Conservation (phyloP, 805 yeast species). For the Ogataea minuta region DNA sequence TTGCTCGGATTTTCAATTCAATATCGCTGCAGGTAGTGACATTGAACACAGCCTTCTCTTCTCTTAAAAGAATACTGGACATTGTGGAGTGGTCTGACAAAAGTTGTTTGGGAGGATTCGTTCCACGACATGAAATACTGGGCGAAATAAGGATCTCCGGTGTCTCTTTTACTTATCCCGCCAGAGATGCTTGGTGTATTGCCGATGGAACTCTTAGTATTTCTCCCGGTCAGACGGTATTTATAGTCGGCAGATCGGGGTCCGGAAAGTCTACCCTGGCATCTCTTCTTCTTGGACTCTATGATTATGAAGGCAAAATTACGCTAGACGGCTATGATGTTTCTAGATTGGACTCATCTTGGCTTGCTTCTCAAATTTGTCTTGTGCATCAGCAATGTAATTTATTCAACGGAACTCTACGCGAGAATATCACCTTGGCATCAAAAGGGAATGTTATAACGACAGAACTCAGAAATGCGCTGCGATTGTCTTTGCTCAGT, state of each 20-base stretch:
- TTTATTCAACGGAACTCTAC: slow-evolving; percentile 61
- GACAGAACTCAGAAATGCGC: slow-evolving; percentile 41
- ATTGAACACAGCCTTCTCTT: slow-evolving; percentile 71
- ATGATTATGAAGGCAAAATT: slow-evolving; percentile 58
- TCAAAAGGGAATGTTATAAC: slow-evolving; percentile 13
- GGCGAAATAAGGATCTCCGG: slow-evolving; percentile 57
- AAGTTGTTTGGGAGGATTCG: slow-evolving; percentile 7
- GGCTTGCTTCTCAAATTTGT: slow-evolving; percentile 64
- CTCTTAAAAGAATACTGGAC: slow-evolving; percentile 49
- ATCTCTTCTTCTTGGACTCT: slow-evolving; percentile 58
- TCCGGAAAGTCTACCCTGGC: slow-evolving; percentile 89
- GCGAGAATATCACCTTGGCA: slow-evolving; percentile 52
- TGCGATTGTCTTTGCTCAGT: slow-evolving; percentile 50
- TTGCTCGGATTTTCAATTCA: slow-evolving; percentile 60
- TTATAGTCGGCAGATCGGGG: slow-evolving; percentile 84
- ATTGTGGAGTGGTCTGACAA: slow-evolving; percentile 32
- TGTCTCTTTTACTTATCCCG: slow-evolving; percentile 63
- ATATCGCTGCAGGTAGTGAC: slow-evolving; percentile 56
- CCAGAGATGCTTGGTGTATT: slow-evolving; percentile 50
- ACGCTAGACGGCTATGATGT: slow-evolving; percentile 54
- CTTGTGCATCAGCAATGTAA: slow-evolving; percentile 71
- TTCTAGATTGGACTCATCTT: slow-evolving; percentile 39
- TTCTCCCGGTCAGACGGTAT: slow-evolving; percentile 47
- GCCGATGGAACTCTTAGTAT: slow-evolving; percentile 46
- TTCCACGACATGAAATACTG: slow-evolving; percentile 25